A percentile compares a stretch with the other conserved stretches of the same genome.
phyloP scores from a whole-genome alignment of 768 basidiomycete species.

The Cystoderma amianthinum region DNA sequence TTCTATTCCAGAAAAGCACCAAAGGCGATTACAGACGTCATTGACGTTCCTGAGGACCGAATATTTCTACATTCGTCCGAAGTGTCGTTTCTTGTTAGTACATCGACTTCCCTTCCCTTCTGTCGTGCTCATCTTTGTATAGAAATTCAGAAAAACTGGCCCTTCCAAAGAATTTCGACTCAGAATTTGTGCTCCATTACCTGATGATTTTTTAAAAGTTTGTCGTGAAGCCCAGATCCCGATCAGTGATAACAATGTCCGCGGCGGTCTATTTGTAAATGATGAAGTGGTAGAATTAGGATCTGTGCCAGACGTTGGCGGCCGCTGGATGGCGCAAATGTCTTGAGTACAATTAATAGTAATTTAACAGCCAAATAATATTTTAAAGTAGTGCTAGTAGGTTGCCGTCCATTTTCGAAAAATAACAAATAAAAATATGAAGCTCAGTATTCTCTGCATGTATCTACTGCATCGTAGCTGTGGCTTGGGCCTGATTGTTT shows the following conservation, averaged over 20 bases:
- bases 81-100: slow-evolving; percentile 46
- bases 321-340: slow-evolving; percentile 17
- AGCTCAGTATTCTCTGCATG: not conserved
- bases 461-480: not conserved
- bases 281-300: slow-evolving; percentile 25
- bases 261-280: slow-evolving; percentile 43
- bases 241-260: slow-evolving; percentile 23
- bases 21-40: slow-evolving; percentile 12
- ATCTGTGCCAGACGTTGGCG: slow-evolving; percentile 28
- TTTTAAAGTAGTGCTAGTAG: not conserved
- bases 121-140: slow-evolving; percentile 3
- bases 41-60: slow-evolving; percentile 33
- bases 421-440: not conserved
- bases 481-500: slow-evolving; percentile 11
- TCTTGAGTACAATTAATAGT: slow-evolving; percentile 5
- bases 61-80: slow-evolving; percentile 58
- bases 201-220: slow-evolving; percentile 43
- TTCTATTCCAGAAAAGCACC: slow-evolving; percentile 36
- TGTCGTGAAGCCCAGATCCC: slow-evolving; percentile 41
- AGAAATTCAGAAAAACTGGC: slow-evolving; percentile 43
- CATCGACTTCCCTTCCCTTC: not conserved
- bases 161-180: slow-evolving; percentile 43
- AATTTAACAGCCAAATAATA: not conserved
- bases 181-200: slow-evolving; percentile 50
- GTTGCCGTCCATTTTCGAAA: too few relatives aligned